Evolutionary conservation across 495 filamentous ascomycete genomes (phyloP).

Genomic region (Penicillium canescens): DNA sequence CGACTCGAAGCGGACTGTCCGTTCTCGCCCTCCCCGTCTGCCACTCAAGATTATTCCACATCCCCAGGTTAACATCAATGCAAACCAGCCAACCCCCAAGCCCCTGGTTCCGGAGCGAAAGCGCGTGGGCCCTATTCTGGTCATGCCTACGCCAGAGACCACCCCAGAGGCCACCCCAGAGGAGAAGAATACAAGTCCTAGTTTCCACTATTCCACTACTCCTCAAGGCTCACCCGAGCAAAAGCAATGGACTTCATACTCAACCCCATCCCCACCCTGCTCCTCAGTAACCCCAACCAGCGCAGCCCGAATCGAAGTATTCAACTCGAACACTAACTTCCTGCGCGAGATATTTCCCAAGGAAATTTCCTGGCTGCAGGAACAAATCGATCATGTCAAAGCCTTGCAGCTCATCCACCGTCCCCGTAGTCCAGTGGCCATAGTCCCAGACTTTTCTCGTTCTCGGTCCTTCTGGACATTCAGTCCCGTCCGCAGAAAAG

Average conservation of each 20-base stretch:
- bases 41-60: neutral
- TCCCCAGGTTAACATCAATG: neutral
- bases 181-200: too few relatives aligned
- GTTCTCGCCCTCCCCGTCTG: slow-evolving; percentile 1
- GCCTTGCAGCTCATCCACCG: slow-evolving; percentile 29
- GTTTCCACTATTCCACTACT: too few relatives aligned
- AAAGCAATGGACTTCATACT: too few relatives aligned
- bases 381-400: slow-evolving; percentile 22
- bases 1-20: neutral
- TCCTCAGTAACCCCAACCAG: neutral
- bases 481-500: slow-evolving; percentile 11
- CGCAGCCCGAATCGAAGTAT: slow-evolving; percentile 12
- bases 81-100: neutral
- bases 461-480: slow-evolving; percentile 46
- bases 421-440: slow-evolving; percentile 4
- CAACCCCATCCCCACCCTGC: too few relatives aligned
- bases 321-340: slow-evolving; percentile 25
- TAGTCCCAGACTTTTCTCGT: slow-evolving; percentile 11
- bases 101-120: neutral
- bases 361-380: slow-evolving; percentile 23
- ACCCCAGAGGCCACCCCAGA: too few relatives aligned
- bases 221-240: too few relatives aligned
- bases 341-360: slow-evolving; percentile 27
- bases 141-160: neutral
- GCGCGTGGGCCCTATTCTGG: neutral